Base-by-base conservation (phyloP, 2,329 filamentous ascomycete genomes). In the Neopestalotiopsis clavispora region DNA sequence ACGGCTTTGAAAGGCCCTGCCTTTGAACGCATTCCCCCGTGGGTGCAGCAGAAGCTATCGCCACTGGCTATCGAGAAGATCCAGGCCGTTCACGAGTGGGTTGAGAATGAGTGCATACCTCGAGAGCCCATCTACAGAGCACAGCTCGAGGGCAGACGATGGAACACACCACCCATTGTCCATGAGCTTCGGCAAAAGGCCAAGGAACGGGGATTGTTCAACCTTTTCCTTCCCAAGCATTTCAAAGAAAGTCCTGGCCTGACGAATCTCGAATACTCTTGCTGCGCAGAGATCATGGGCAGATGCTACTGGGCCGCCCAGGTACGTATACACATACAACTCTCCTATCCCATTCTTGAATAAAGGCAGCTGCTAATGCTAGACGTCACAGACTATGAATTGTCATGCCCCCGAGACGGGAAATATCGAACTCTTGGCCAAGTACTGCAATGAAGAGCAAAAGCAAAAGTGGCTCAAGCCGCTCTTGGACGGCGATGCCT, bases 341-440 rank as follows among this genome's bases (percentile, higher is more conserved):
- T 23, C 12, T 13, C 13, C 23, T 17, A 20, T 52, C 23, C 9
- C 13, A 9, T n/a, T 52, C 3, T 4, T 28, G n/a, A 49, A 12
- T 14, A 34, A 10, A n/a, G n/a, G 45, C n/a, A 30, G 10, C 12
- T 30, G 14, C 40, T 52, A 56, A 49, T 42, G 32, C 45, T 49
- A 9, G 17, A 20, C 17, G n/a, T 30, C 49, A 23, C 30, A 66
- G 64, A 82, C 81, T 0, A 81, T 82, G 79, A 82, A 82, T 71
- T 82, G 81, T 70, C 80, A 81, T 66, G 84, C 84, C 2, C 84
- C 83, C 20, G 83, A 85, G 56, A 85, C 84, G 6, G 84, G 84
- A 38, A 86, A 86, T 74, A 86, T 86, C 75, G 84, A 86, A 72
- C 81, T 86, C 10, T 79, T 86, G 38, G 84, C 84, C 49, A 85